Conservation (phyloP, 1,284 basidiomycete genomes). For the Malassezia equina region DNA sequence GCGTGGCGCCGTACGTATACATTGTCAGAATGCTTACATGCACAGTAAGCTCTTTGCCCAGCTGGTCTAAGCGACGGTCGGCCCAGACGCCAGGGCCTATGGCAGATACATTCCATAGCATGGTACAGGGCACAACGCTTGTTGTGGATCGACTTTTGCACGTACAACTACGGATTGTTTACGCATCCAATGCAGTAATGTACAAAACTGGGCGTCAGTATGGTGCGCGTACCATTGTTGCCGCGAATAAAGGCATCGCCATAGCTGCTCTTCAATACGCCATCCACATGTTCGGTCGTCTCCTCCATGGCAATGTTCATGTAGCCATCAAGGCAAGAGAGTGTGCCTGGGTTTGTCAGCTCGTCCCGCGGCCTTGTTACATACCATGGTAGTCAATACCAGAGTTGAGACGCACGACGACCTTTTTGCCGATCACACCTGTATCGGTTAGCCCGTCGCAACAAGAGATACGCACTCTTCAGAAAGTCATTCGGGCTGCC, state of each 20-base stretch:
- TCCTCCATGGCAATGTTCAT: slow-evolving; percentile 97
- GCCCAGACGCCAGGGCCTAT: background rate
- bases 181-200: slow-evolving; percentile 20
- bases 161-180: background rate
- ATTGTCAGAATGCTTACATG: background rate
- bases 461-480: slow-evolving; percentile 21
- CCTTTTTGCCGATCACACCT: slow-evolving; percentile 78
- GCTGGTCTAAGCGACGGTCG: slow-evolving; percentile 24
- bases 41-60: slow-evolving; percentile 35
- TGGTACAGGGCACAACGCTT: background rate
- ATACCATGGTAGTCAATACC: slow-evolving; percentile 90
- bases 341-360: slow-evolving; percentile 56
- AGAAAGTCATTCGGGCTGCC: slow-evolving; percentile 43
- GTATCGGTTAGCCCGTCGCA: slow-evolving; percentile 49
- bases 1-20: slow-evolving; percentile 31
- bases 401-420: slow-evolving; percentile 85
- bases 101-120: background rate
- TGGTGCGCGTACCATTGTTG: slow-evolving; percentile 70
- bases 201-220: slow-evolving; percentile 16
- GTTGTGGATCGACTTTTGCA: background rate
- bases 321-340: slow-evolving; percentile 87
- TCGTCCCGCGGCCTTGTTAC: slow-evolving; percentile 30
- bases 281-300: slow-evolving; percentile 87
- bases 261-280: slow-evolving; percentile 71
- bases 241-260: slow-evolving; percentile 92